These are phyloP conservation scores for Cercospora zeae-maydis DNA, from an alignment of 2,329 filamentous ascomycete species.

Conservation along the genomic window DNA sequence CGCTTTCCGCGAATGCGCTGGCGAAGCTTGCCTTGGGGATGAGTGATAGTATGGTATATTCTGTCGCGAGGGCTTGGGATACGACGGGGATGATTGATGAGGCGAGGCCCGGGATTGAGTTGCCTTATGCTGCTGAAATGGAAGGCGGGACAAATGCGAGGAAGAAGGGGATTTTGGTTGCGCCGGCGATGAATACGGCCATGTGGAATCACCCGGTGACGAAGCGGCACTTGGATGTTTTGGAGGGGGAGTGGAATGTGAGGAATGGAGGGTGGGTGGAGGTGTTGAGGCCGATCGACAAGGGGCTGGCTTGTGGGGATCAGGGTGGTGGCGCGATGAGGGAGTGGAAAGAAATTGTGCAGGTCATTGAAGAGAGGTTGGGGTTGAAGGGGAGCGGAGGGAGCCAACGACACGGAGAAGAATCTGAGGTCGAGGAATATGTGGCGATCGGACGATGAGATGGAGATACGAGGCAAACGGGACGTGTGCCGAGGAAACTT, in stretches of 20 bases:
- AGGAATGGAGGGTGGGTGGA: conserved; percentile 56
- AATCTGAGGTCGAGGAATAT: not conserved
- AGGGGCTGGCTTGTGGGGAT: conserved; percentile 80
- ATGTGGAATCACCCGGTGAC: conserved; percentile 91
- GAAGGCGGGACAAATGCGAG: conserved; percentile 25
- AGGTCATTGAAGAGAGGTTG: conserved; percentile 53
- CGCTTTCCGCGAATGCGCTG: conserved; percentile 77
- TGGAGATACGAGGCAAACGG: too few relatives aligned
- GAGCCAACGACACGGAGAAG: not conserved
- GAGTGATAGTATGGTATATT: conserved; percentile 69
- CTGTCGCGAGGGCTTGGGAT: conserved; percentile 85
- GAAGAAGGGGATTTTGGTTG: conserved; percentile 69
- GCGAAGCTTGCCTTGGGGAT: conserved; percentile 79
- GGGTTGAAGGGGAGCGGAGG: conserved; percentile 14
- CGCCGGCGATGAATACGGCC: conserved; percentile 80
- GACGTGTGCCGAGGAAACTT: not conserved
- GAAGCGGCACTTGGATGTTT: conserved; percentile 61
- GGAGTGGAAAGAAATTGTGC: conserved; percentile 73
- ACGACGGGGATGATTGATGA: conserved; percentile 58
- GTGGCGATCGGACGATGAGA: not conserved
- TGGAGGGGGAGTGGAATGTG: conserved; percentile 72
- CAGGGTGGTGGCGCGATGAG: conserved; percentile 78
- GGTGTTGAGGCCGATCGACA: conserved; percentile 68
- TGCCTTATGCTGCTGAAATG: conserved; percentile 21
- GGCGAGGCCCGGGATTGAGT: conserved; percentile 25